A percentile compares a stretch with the other conserved stretches of the same genome.
Conservation (phyloP, 2,329 filamentous ascomycete genomes). For the Aspergillus sp. region DNA sequence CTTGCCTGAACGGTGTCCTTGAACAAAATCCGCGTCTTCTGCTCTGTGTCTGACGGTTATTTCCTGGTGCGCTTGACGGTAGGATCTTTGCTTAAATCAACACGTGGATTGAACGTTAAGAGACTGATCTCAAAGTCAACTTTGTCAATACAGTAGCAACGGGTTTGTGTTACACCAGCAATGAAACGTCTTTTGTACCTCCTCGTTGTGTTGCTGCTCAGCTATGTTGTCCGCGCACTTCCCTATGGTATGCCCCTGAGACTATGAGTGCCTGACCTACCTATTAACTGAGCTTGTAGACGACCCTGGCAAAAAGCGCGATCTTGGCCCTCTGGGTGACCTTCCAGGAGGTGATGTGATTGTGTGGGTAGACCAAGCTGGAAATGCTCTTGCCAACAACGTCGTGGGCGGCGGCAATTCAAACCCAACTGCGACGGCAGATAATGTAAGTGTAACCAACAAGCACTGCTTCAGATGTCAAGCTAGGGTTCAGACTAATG, state of each 20-base stretch:
- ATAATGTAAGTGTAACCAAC: conserved; percentile 16
- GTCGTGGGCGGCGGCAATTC: conserved; percentile 39
- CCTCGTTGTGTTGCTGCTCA: conserved; percentile 24
- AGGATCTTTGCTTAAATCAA: background rate
- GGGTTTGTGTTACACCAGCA: background rate
- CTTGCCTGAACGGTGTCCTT: background rate
- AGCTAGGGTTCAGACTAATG: background rate
- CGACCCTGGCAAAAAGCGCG: conserved; percentile 30
- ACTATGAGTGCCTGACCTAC: conserved; percentile 16
- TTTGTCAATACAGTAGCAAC: background rate
- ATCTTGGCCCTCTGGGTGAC: conserved; percentile 37
- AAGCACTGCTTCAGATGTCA: background rate
- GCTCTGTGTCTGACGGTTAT: background rate
- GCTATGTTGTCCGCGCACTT: conserved; percentile 24
- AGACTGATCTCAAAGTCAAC: background rate
- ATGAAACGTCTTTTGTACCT: conserved; percentile 24
- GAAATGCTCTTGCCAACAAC: conserved; percentile 49
- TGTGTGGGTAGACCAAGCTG: conserved; percentile 63
- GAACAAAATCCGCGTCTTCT: background rate
- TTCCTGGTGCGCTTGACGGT: background rate
- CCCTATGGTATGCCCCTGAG: conserved; percentile 22
- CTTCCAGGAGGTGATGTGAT: conserved; percentile 45
- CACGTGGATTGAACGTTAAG: background rate
- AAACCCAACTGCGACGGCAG: conserved; percentile 5
- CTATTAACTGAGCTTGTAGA: conserved; percentile 13